Evolutionary conservation across 768 basidiomycete species (phyloP).

Genomic region (Trametes sanguinea): DNA sequence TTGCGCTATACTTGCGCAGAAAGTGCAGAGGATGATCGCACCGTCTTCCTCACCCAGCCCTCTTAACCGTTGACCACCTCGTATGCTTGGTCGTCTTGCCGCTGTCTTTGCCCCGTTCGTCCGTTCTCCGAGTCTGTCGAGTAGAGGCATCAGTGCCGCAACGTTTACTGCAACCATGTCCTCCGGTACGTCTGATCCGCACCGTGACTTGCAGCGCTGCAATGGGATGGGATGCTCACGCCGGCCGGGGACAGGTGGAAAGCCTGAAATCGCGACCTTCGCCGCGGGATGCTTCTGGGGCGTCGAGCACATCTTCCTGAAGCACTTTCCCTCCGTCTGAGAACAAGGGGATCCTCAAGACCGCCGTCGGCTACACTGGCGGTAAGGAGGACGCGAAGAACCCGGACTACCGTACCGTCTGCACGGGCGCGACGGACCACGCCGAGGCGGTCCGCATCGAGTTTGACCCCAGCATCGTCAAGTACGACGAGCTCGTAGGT

Average conservation of each 20-base stretch:
- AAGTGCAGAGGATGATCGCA: slow-evolving; percentile 15
- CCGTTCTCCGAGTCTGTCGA: slow-evolving; percentile 1
- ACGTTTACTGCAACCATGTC: slow-evolving; percentile 21
- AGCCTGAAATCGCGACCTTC: slow-evolving; percentile 48
- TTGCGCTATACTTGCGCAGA: slow-evolving; percentile 20
- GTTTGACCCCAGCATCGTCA: slow-evolving; percentile 77
- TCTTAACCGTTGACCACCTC: slow-evolving; percentile 3
- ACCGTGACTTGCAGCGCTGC: too few relatives aligned
- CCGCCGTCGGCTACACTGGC: slow-evolving; percentile 79
- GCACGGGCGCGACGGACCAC: slow-evolving; percentile 79
- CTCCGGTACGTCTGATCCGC: slow-evolving; percentile 11
- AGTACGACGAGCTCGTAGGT: slow-evolving; percentile 87
- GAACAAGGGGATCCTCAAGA: slow-evolving; percentile 74
- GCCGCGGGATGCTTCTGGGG: slow-evolving; percentile 85
- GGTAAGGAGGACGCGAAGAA: slow-evolving; percentile 54
- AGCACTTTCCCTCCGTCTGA: slow-evolving; percentile 73
- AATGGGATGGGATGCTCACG: background rate
- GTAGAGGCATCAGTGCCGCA: slow-evolving; percentile 13
- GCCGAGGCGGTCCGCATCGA: slow-evolving; percentile 88
- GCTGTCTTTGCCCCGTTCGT: slow-evolving; percentile 13
- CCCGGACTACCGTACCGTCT: slow-evolving; percentile 76
- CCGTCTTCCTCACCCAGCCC: background rate
- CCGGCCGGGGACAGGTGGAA: slow-evolving; percentile 30
- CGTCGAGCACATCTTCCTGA: slow-evolving; percentile 81
- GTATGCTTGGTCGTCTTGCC: slow-evolving; percentile 21